phyloP scores from a whole-genome alignment of 805 yeast genomes.

The Priceomyces melissophilus region DNA sequence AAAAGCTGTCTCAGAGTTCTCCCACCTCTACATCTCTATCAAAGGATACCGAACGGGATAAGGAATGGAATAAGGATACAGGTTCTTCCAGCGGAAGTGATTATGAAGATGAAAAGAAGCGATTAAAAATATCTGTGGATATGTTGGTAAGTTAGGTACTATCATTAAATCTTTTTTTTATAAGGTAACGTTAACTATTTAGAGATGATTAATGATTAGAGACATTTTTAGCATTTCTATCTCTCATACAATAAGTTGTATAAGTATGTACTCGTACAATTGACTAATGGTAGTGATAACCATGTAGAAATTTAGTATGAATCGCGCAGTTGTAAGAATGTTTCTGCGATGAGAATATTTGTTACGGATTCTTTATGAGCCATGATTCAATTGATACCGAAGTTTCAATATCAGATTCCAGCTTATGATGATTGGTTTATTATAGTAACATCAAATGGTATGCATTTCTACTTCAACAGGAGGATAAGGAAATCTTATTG shows the following conservation, averaged over 20 bases:
- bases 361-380: neutral
- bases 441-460: constrained; percentile 21
- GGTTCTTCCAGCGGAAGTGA: constrained; percentile 5
- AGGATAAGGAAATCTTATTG: constrained; percentile 22
- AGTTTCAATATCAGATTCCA: constrained; percentile 18
- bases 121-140: constrained; percentile 39
- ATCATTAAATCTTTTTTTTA: neutral
- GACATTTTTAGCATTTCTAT: neutral
- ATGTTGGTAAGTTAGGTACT: constrained; percentile 35
- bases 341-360: neutral
- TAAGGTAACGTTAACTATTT: neutral
- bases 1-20: neutral
- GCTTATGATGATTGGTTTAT: constrained; percentile 23
- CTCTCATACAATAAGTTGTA: neutral
- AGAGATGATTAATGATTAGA: neutral
- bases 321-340: no score
- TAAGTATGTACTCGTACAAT: no score
- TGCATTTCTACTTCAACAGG: constrained; percentile 31
- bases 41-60: neutral
- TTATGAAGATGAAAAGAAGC: constrained; percentile 25
- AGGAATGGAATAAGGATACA: neutral
- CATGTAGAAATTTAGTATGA: no score
- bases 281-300: no score
- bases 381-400: constrained; percentile 8
- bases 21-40: constrained; percentile 1